Evolutionary conservation across 768 basidiomycete species (phyloP).

Genomic region (Mycena chlorophos): DNA sequence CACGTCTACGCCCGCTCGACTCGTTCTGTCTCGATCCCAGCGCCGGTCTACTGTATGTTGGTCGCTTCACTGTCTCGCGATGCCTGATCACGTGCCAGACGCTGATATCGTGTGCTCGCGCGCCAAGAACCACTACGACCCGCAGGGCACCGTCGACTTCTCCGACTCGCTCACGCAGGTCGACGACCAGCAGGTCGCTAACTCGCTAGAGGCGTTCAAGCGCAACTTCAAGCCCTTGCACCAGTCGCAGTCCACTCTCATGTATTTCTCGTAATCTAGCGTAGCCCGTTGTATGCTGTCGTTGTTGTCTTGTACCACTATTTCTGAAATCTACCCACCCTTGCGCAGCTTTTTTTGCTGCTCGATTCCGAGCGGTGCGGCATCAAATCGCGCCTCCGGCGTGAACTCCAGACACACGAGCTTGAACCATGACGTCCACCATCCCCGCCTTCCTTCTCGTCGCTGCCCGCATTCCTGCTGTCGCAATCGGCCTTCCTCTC

Average conservation of each 20-base stretch:
- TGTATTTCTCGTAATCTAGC: constrained; percentile 54
- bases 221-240: constrained; percentile 59
- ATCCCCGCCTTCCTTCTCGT: neutral
- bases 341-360: too few relatives aligned
- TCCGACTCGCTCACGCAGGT: constrained; percentile 57
- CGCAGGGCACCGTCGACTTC: constrained; percentile 55
- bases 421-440: constrained; percentile 8
- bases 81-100: constrained; percentile 33
- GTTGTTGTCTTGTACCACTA: too few relatives aligned
- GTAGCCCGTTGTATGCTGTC: too few relatives aligned
- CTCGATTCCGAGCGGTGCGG: too few relatives aligned
- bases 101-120: constrained; percentile 69
- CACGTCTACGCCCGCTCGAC: constrained; percentile 38
- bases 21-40: constrained; percentile 22
- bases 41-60: constrained; percentile 17
- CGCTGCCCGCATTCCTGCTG: constrained; percentile 6
- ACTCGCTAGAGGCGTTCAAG: constrained; percentile 49
- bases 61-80: neutral
- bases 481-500: constrained; percentile 61
- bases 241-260: constrained; percentile 45
- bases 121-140: constrained; percentile 80
- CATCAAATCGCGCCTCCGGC: too few relatives aligned
- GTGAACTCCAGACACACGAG: neutral
- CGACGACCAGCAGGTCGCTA: constrained; percentile 41
- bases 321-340: too few relatives aligned